Conservation (phyloP, 192 early-diverging fungal genomes). For the Jimgerdemannia flammicorona region DNA sequence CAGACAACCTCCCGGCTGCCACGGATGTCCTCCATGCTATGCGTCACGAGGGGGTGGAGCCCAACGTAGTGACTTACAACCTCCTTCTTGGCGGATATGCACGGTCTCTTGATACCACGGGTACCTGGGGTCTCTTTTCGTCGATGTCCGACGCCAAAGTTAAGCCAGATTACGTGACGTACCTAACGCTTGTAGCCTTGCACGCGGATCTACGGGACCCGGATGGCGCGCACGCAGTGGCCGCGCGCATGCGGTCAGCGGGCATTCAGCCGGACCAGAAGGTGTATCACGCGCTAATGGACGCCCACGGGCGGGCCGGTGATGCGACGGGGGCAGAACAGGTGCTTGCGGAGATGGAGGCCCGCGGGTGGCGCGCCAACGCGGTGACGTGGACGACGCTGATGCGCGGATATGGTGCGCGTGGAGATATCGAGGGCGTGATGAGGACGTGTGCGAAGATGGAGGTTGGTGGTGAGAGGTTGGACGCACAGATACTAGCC, state of each 20-base stretch:
- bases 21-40: constrained; percentile 12
- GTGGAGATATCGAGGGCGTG: constrained; percentile 40
- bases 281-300: constrained; percentile 71
- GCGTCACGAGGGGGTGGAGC: constrained; percentile 5
- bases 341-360: constrained; percentile 64
- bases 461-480: constrained; percentile 25
- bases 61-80: constrained; percentile 37
- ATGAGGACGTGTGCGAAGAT: constrained; percentile 41
- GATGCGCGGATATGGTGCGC: constrained; percentile 65
- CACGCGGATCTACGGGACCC: constrained; percentile 33
- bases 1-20: constrained; percentile 13
- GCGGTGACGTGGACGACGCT: constrained; percentile 80
- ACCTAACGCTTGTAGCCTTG: constrained; percentile 1
- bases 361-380: constrained; percentile 56
- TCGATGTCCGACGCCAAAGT: constrained; percentile 26
- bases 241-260: constrained; percentile 9
- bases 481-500: constrained; percentile 41
- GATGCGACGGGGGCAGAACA: constrained; percentile 74
- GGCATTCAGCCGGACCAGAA: constrained; percentile 6
- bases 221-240: constrained; percentile 31
- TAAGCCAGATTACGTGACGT: constrained; percentile 3
- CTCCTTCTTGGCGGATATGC: constrained; percentile 35
- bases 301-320: constrained; percentile 67
- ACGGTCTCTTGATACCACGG: constrained; percentile 22
- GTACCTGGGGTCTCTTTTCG: constrained; percentile 34